phyloP scores from a whole-genome alignment of 2,329 filamentous ascomycete genomes.

The Diaporthe caulivora region DNA sequence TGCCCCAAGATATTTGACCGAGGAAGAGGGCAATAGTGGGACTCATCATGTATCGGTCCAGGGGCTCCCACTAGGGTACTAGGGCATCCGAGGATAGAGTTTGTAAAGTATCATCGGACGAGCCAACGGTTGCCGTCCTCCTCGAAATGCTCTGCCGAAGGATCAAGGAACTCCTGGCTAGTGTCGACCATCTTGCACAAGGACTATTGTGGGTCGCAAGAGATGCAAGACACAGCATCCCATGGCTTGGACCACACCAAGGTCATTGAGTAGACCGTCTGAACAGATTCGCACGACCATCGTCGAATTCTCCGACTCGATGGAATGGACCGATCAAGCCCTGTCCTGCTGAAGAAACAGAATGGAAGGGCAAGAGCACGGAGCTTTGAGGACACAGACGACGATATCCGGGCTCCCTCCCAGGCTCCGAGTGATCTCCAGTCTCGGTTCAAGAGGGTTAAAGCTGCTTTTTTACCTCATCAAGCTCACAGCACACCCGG shows the following conservation, averaged over 20 bases:
- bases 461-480: slow-evolving; percentile 35
- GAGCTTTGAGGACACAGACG: slow-evolving; percentile 19
- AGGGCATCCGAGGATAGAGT: slow-evolving; percentile 41
- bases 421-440: neutral
- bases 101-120: slow-evolving; percentile 39
- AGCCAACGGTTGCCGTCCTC: slow-evolving; percentile 36
- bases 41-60: slow-evolving; percentile 21
- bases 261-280: slow-evolving; percentile 18
- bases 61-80: slow-evolving; percentile 31
- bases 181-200: slow-evolving; percentile 36
- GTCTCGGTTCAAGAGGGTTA: slow-evolving; percentile 5
- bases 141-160: slow-evolving; percentile 39
- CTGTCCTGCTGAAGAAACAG: neutral
- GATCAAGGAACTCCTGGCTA: slow-evolving; percentile 41
- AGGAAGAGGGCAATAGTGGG: slow-evolving; percentile 34
- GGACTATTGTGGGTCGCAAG: slow-evolving; percentile 36
- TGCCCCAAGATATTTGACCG: slow-evolving; percentile 39
- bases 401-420: slow-evolving; percentile 20
- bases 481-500: slow-evolving; percentile 40
- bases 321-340: neutral
- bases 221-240: slow-evolving; percentile 37
- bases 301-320: slow-evolving; percentile 14
- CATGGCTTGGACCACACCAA: slow-evolving; percentile 26
- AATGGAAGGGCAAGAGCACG: neutral
- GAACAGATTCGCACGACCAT: slow-evolving; percentile 25